Evolutionary conservation across 441 rosid genomes (phyloP).

Genomic region (Populus tomentosa): DNA sequence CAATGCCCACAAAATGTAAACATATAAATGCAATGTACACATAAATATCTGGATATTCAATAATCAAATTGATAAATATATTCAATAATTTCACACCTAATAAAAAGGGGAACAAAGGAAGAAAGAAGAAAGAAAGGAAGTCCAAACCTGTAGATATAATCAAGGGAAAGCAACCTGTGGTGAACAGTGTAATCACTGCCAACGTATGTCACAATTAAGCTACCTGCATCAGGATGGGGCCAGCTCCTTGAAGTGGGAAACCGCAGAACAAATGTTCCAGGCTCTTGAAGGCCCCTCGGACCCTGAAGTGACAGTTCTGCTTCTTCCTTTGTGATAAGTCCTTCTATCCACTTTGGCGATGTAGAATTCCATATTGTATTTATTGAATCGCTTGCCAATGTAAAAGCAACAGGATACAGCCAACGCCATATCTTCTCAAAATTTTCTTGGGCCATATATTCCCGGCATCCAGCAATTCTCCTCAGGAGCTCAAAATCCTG

Average conservation of each 20-base stretch:
- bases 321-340: slow-evolving; percentile 81
- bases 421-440: slow-evolving; percentile 93
- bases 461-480: slow-evolving; percentile 70
- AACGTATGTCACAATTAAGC: slow-evolving; percentile 69
- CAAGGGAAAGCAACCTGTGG: slow-evolving; percentile 57
- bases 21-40: neutral
- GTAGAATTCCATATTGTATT: slow-evolving; percentile 57
- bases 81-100: neutral
- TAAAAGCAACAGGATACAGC: slow-evolving; percentile 72
- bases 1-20: neutral
- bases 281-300: slow-evolving; percentile 64
- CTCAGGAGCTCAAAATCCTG: slow-evolving; percentile 69
- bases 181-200: slow-evolving; percentile 51
- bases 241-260: slow-evolving; percentile 90
- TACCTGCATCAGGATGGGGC: slow-evolving; percentile 95
- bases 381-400: slow-evolving; percentile 54
- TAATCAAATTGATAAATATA: neutral
- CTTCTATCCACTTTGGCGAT: slow-evolving; percentile 83
- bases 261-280: slow-evolving; percentile 74
- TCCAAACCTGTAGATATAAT: slow-evolving; percentile 46
- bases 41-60: neutral
- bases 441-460: slow-evolving; percentile 64
- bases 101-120: neutral
- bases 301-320: slow-evolving; percentile 82
- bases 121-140: neutral